Conservation (phyloP, 2,329 filamentous ascomycete genomes). For the Nigrospora osmanthi region DNA sequence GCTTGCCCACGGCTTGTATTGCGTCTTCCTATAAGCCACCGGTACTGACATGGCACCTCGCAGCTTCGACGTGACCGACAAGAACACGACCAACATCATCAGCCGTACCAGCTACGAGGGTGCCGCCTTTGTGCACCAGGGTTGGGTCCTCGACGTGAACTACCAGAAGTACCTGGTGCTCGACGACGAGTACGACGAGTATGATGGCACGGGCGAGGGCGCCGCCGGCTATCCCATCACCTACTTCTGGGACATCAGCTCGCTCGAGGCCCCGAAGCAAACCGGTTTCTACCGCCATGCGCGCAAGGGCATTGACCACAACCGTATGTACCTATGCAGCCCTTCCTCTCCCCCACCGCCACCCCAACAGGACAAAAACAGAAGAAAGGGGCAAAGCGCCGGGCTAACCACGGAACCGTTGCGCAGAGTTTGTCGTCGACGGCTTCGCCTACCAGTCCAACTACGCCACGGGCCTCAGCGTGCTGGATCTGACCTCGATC, state of each 20-base stretch:
- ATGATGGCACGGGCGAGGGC: constrained; percentile 27
- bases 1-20: background rate
- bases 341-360: too few relatives aligned
- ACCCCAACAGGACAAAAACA: too few relatives aligned
- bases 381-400: too few relatives aligned
- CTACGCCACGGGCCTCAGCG: constrained; percentile 39
- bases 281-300: constrained; percentile 34
- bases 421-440: constrained; percentile 30
- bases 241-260: constrained; percentile 41
- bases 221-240: constrained; percentile 37
- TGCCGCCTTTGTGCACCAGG: constrained; percentile 51
- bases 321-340: constrained; percentile 15
- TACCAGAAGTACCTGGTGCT: constrained; percentile 38
- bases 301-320: constrained; percentile 36
- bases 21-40: background rate
- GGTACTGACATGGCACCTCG: background rate
- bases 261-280: constrained; percentile 31
- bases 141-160: constrained; percentile 39
- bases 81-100: constrained; percentile 35
- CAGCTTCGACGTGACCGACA: constrained; percentile 41
- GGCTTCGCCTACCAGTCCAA: constrained; percentile 40
- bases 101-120: constrained; percentile 48
- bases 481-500: constrained; percentile 27
- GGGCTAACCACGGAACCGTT: background rate
- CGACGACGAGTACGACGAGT: constrained; percentile 47